phyloP scores from a whole-genome alignment of 1,284 basidiomycete genomes.

The Puccinia horiana region DNA sequence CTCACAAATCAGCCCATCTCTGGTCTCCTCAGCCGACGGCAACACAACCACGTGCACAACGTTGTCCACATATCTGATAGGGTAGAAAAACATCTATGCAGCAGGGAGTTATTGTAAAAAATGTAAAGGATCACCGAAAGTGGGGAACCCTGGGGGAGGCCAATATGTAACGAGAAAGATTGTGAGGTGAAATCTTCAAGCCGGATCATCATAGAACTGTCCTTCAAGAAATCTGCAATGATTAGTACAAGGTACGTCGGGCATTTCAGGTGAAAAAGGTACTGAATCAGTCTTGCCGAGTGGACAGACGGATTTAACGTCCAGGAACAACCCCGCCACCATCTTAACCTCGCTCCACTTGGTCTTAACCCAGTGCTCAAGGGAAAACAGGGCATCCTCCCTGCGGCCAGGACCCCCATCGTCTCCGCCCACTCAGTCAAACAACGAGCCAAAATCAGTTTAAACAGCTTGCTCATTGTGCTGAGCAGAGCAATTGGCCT shows the following conservation, averaged over 20 bases:
- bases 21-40: background rate
- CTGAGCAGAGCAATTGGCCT: slow-evolving; percentile 19
- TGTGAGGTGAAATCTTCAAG: background rate
- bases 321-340: background rate
- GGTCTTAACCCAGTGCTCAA: background rate
- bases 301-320: slow-evolving; percentile 27
- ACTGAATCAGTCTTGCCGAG: background rate
- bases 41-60: background rate
- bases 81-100: background rate
- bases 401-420: background rate
- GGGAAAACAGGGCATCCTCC: slow-evolving; percentile 12
- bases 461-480: background rate
- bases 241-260: background rate
- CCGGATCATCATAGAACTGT: background rate
- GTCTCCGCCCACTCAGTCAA: slow-evolving; percentile 12
- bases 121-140: slow-evolving; percentile 26
- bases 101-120: background rate
- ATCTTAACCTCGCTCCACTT: background rate
- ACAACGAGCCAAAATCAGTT: background rate
- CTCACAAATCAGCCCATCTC: background rate
- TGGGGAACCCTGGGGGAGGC: slow-evolving; percentile 12
- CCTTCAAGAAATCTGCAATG: background rate
- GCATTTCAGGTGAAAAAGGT: background rate
- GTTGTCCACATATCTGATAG: background rate
- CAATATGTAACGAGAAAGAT: background rate